Evolutionary conservation across 306 rosid genomes (phyloP), one percentile per base, ranked within the genome.

Genomic region (Delonix regia): DNA sequence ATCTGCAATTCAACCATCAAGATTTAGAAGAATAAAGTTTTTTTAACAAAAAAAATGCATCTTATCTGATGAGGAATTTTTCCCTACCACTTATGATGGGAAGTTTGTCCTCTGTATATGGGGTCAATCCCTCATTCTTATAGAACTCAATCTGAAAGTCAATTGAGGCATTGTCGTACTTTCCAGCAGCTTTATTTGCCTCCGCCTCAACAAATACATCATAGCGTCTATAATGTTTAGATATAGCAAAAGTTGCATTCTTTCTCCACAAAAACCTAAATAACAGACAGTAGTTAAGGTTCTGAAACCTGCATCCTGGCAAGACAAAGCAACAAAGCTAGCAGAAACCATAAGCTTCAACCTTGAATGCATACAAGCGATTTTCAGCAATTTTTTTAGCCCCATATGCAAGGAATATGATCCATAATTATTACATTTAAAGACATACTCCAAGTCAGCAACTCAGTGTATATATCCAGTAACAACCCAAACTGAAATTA

Each of bases 71-170:
- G 11, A 24, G 34, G 12, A 11, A 24, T 22, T 57, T 77, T 75
- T 69, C 74, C 90, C 69, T 79, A 90, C 94, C 94, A 81, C 94
- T 90, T 39, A 81, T 85, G 64, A 90, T 85, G 76, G 95, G 95
- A 79, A 88, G 85, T 74, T 88, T 90, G 76, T 79, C 92, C 83
- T 66, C 84, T 0, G 87, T 83, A 71, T 88, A 90, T 56, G 92
- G 92, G 63, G 85, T 83, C 86, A 90, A 74, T 34, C 95, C 94
- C 78, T 90, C 90, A 27, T 71, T 85, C 81, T 74, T 80, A 83
- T 87, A 90, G 79, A 86, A 86, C 27, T 80, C 81, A 83, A 87
- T 38, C 83, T 87, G 90, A 71, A 79, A 93, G 66, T 76, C 91
- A 56, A 91, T 83, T 16, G 90, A 86, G 77, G 91, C 88, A 63